phyloP scores from a whole-genome alignment of 441 rosid species.

The Brassica hybrid region DNA sequence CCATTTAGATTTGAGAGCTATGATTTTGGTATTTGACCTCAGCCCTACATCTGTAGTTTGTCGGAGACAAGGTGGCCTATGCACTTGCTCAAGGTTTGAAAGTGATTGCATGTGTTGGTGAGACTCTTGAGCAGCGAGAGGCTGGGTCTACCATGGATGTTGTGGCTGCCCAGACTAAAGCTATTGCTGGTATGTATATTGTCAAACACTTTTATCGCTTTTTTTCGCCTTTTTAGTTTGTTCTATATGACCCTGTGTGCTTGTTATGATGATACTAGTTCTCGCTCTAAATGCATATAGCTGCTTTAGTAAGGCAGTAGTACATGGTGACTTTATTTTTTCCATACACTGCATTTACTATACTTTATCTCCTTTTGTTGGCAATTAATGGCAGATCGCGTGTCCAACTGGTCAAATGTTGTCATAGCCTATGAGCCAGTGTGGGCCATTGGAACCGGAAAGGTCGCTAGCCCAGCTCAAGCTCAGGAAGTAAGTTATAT shows the following conservation, averaged over 20 bases:
- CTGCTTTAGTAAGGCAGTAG: background rate
- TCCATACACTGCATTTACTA: background rate
- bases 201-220: background rate
- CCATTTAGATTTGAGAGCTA: background rate
- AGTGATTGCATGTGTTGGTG: slow-evolving; percentile 83
- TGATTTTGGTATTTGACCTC: slow-evolving; percentile 15
- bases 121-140: slow-evolving; percentile 79
- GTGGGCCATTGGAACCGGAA: slow-evolving; percentile 85
- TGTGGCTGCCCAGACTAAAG: slow-evolving; percentile 78
- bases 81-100: slow-evolving; percentile 74
- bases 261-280: background rate
- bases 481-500: slow-evolving; percentile 70
- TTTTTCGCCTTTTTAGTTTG: background rate
- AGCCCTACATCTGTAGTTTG: slow-evolving; percentile 50
- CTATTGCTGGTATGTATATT: slow-evolving; percentile 59
- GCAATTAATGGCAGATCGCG: slow-evolving; percentile 33
- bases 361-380: background rate
- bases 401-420: slow-evolving; percentile 61
- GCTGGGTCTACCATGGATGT: slow-evolving; percentile 65
- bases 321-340: background rate
- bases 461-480: slow-evolving; percentile 75
- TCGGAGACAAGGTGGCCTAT: slow-evolving; percentile 74
- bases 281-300: background rate
- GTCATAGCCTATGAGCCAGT: slow-evolving; percentile 81
- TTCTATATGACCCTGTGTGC: background rate